Conservation (phyloP, 306 rosid species). For the Gynostemma pentaphyllum region DNA sequence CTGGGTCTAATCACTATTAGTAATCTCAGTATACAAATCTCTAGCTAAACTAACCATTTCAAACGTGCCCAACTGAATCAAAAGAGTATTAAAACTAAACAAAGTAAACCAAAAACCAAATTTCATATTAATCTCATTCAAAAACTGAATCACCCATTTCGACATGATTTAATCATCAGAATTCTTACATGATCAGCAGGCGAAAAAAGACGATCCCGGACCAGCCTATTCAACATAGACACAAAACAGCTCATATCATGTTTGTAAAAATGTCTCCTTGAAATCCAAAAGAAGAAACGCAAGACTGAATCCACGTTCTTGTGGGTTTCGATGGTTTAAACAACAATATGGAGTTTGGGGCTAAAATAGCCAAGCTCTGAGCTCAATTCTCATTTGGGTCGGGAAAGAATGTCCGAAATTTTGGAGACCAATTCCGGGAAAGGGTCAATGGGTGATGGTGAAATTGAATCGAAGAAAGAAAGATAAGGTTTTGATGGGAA, state of each 20-base stretch:
- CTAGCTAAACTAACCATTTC: slow-evolving; percentile 26
- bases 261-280: slow-evolving; percentile 11
- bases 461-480: background rate
- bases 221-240: slow-evolving; percentile 27
- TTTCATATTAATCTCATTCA: slow-evolving; percentile 13
- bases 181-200: slow-evolving; percentile 29
- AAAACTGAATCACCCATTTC: slow-evolving; percentile 18
- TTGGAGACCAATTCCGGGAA: slow-evolving; percentile 11
- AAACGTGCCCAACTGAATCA: slow-evolving; percentile 32
- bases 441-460: slow-evolving; percentile 1
- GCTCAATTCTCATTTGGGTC: slow-evolving; percentile 24
- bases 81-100: slow-evolving; percentile 32
- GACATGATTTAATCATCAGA: slow-evolving; percentile 30
- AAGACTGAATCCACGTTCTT: slow-evolving; percentile 17
- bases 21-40: slow-evolving; percentile 18
- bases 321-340: slow-evolving; percentile 20
- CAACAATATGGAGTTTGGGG: slow-evolving; percentile 15
- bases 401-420: slow-evolving; percentile 20
- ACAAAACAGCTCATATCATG: slow-evolving; percentile 23
- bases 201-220: slow-evolving; percentile 15
- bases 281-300: slow-evolving; percentile 34
- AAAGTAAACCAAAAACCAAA: slow-evolving; percentile 25
- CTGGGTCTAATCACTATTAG: slow-evolving; percentile 24
- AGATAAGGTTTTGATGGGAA: slow-evolving; percentile 10
- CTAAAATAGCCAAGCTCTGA: slow-evolving; percentile 18